Conservation (phyloP, 2,329 filamentous ascomycete species). For the Phialophora chinensis region DNA sequence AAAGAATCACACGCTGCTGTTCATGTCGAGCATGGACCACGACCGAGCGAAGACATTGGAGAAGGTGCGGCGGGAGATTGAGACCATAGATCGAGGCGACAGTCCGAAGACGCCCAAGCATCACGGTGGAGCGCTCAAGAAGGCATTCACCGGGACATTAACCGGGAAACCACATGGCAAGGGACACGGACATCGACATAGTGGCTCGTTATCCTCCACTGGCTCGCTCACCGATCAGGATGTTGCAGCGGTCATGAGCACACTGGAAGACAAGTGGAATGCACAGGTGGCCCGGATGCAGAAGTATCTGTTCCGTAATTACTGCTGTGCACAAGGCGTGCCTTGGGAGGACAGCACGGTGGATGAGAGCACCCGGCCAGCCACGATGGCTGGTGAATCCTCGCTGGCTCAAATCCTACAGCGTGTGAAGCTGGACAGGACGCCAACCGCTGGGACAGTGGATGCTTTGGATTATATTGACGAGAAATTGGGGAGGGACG, state of each 20-base stretch:
- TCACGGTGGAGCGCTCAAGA: conserved; percentile 50
- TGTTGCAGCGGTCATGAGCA: conserved; percentile 49
- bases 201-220: conserved; percentile 29
- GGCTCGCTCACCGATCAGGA: conserved; percentile 45
- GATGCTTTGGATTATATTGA: conserved; percentile 31
- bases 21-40: conserved; percentile 67
- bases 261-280: conserved; percentile 55
- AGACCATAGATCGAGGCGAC: conserved; percentile 49
- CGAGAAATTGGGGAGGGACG: conserved; percentile 30
- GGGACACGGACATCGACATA: conserved; percentile 32
- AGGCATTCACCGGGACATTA: conserved; percentile 51
- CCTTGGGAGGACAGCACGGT: conserved; percentile 32
- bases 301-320: conserved; percentile 55
- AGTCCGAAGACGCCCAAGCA: conserved; percentile 48
- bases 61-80: conserved; percentile 62
- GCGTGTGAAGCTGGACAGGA: conserved; percentile 35
- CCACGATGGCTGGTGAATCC: conserved; percentile 22
- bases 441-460: conserved; percentile 27
- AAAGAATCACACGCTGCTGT: conserved; percentile 66
- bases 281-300: conserved; percentile 50
- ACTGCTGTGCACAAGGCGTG: conserved; percentile 48
- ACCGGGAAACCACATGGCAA: conserved; percentile 38
- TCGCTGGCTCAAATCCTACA: conserved; percentile 36
- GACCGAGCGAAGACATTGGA: conserved; percentile 68
- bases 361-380: conserved; percentile 19